These are phyloP conservation scores for Geotrichum ghanense DNA, from an alignment of 805 yeast species.

Conservation along the genomic window DNA sequence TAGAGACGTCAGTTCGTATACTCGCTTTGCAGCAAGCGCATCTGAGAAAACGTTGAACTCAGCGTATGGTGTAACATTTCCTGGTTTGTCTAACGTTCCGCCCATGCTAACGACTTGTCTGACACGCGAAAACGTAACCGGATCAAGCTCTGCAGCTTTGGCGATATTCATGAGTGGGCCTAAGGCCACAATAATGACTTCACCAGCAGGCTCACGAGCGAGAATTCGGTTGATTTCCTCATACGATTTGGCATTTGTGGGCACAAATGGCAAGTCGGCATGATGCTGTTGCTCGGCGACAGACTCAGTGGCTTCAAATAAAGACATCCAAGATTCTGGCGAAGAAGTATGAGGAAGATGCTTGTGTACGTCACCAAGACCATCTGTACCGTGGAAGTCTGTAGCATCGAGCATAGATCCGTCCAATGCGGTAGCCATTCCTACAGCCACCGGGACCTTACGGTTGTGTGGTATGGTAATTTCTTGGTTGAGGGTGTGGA, in stretches of 20 bases:
- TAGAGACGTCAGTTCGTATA: conserved; percentile 25
- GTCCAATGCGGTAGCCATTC: conserved; percentile 21
- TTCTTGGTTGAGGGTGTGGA: conserved; percentile 26
- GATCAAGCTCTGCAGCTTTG: conserved; percentile 29
- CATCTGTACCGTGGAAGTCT: conserved; percentile 31
- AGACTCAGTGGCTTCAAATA: conserved; percentile 13
- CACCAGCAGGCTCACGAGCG: conserved; percentile 23
- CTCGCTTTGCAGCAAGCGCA: conserved; percentile 29
- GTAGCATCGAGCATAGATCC: conserved; percentile 26
- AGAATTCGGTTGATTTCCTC: conserved; percentile 28
- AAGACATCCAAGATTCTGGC: conserved; percentile 19
- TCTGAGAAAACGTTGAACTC: conserved; percentile 33
- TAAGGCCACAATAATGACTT: conserved; percentile 29
- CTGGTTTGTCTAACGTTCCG: conserved; percentile 26
- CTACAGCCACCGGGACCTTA: conserved; percentile 21
- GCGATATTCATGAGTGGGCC: conserved; percentile 34
- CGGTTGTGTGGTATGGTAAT: conserved; percentile 18
- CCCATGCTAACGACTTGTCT: conserved; percentile 30
- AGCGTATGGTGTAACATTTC: conserved; percentile 31
- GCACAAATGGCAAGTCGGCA: conserved; percentile 19
- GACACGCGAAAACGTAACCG: conserved; percentile 25
- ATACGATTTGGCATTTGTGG: conserved; percentile 22
- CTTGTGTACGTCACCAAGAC: conserved; percentile 29
- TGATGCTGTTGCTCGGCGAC: conserved; percentile 2
- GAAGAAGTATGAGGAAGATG: conserved; percentile 27